Evolutionary conservation across 805 yeast genomes (phyloP), one percentile per base, ranked within the genome.

Genomic region (Saturnispora galanensis): DNA sequence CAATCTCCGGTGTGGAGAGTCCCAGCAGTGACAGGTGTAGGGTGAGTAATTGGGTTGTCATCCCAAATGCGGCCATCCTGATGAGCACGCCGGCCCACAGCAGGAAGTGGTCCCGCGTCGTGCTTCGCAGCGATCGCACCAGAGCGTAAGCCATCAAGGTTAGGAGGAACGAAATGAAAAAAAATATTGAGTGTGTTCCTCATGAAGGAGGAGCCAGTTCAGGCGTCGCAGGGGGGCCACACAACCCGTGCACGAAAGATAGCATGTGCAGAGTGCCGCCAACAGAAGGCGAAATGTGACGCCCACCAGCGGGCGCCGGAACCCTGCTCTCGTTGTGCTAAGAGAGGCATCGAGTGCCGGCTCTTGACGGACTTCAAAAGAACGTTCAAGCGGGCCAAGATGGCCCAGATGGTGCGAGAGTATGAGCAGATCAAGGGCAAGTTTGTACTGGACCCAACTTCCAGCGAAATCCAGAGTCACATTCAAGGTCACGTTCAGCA

Each of bases 181-280:
- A 10, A 12, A 4, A 34, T 34, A 15, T 34, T 34, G 15, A 9
- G 9, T 15, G 37, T 31, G 8, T 31, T 10, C 10, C 18, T 33
- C 13, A 38, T 30, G 15, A 30, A n/a, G 41, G 41, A 34, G 48
- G 41, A 37, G 47, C 42, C n/a, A 81, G 26, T 21, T 21, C 26
- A 21, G 26, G 26, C 26, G 26, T 21, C 26, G 8, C 26, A 21
- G 26, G 26, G 26, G 26, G 26, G 26, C 26, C 26, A 21, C 26
- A 21, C 7, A 21, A 21, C 26, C 26, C 26, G 26, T 21, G 26
- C 26, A 5, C 26, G 79, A 59, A 70, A 78, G 45, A 77, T 88
- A 59, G 97, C 97, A 0, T 93, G 98, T 67, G 87, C 86, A 1
- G 96, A 90, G 56, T 93, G 98, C 59, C 76, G 97, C 11, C 97